Conservation (phyloP, 331 rosid species). For the Rhamnella rubrinervis region DNA sequence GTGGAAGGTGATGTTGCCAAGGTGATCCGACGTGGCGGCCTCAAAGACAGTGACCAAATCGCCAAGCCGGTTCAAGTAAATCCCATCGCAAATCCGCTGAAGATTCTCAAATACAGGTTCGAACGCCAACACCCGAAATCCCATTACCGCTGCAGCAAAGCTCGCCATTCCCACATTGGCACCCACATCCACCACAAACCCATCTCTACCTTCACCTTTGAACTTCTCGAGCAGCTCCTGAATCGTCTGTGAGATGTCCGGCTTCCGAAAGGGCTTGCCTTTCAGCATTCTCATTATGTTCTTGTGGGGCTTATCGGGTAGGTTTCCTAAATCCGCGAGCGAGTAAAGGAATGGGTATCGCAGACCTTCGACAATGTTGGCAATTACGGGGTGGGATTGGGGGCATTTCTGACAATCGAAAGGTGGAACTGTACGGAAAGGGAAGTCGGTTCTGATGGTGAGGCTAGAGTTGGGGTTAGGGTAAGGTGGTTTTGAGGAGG, state of each 20-base stretch:
- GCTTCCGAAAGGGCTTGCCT: constrained; percentile 82
- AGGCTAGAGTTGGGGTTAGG: constrained; percentile 23
- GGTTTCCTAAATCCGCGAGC: constrained; percentile 74
- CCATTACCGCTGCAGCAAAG: constrained; percentile 93
- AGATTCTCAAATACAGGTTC: constrained; percentile 92
- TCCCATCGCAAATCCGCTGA: constrained; percentile 94
- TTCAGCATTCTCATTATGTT: constrained; percentile 74
- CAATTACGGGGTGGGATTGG: constrained; percentile 75
- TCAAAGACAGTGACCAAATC: constrained; percentile 78
- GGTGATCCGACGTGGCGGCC: constrained; percentile 80
- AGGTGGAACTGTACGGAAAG: constrained; percentile 47
- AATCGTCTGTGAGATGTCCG: constrained; percentile 77
- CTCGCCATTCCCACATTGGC: constrained; percentile 95
- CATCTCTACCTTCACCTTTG: constrained; percentile 48
- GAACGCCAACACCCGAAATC: constrained; percentile 78
- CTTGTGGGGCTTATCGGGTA: constrained; percentile 96
- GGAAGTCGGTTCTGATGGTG: constrained; percentile 24
- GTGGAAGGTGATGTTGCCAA: constrained; percentile 82
- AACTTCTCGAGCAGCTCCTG: constrained; percentile 70
- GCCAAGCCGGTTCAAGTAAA: constrained; percentile 76
- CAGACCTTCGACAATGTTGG: constrained; percentile 79
- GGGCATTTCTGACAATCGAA: constrained; percentile 73
- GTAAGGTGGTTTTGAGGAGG: constrained; percentile 25
- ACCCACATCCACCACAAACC: constrained; percentile 81
- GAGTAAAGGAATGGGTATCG: constrained; percentile 76